Evolutionary conservation across 306 rosid species (phyloP).

Genomic region (Trifolium subterraneum): DNA sequence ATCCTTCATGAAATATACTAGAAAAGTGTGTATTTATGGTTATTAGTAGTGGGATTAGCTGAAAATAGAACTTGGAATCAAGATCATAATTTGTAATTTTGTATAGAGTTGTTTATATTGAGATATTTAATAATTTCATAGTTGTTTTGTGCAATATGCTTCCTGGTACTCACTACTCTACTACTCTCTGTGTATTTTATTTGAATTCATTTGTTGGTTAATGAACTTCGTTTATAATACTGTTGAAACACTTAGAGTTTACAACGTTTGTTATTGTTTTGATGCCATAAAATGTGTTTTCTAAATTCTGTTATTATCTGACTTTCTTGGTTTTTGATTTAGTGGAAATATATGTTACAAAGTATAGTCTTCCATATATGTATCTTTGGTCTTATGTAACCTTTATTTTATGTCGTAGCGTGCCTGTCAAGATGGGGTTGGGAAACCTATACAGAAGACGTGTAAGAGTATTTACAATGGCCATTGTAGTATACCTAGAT

Average conservation of each 20-base stretch:
- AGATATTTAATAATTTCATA: slow-evolving; percentile 9
- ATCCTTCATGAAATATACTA: slow-evolving; percentile 12
- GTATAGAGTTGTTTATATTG: background rate
- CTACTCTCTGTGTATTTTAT: background rate
- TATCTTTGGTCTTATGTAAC: slow-evolving; percentile 33
- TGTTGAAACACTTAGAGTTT: slow-evolving; percentile 1
- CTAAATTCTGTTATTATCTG: slow-evolving; percentile 20
- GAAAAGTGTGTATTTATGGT: background rate
- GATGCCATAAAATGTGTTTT: slow-evolving; percentile 3
- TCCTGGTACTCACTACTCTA: background rate
- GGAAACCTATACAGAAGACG: slow-evolving; percentile 55
- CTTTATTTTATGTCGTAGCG: slow-evolving; percentile 35
- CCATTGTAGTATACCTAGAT: slow-evolving; percentile 53
- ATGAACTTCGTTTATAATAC: slow-evolving; percentile 7
- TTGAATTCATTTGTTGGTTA: slow-evolving; percentile 11
- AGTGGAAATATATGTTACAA: slow-evolving; percentile 32
- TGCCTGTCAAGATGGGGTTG: slow-evolving; percentile 51
- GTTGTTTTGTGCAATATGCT: slow-evolving; percentile 36
- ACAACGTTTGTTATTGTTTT: background rate
- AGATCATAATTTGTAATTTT: slow-evolving; percentile 25
- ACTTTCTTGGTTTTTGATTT: slow-evolving; percentile 38
- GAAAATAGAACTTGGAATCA: slow-evolving; percentile 2
- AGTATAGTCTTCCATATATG: slow-evolving; percentile 7
- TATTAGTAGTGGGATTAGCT: slow-evolving; percentile 12
- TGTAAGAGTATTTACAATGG: slow-evolving; percentile 52